A percentile compares a stretch with the other conserved stretches of the same genome.
phyloP scores from a whole-genome alignment of 331 rosid species.

The Malus hybrid region DNA sequence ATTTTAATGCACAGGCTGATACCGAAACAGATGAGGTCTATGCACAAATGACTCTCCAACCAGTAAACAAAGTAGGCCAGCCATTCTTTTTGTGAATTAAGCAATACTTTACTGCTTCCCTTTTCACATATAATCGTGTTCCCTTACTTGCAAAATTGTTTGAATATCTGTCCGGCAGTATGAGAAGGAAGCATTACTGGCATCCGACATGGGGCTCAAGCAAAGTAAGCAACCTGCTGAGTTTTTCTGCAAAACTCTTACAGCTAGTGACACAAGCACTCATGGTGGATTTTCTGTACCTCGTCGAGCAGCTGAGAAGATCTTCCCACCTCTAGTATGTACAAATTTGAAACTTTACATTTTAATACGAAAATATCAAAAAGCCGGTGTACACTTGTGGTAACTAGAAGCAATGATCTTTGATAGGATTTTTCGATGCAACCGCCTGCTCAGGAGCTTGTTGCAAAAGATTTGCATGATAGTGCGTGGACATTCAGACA shows the following conservation, averaged over 20 bases:
- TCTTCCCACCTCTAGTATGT: constrained; percentile 82
- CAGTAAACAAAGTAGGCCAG: constrained; percentile 93
- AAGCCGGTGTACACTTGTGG: constrained; percentile 7
- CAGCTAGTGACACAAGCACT: constrained; percentile 98
- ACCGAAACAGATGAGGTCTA: constrained; percentile 95
- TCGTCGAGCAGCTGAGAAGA: constrained; percentile 97
- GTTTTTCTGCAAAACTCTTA: constrained; percentile 95
- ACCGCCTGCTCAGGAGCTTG: constrained; percentile 95
- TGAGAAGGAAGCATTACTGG: constrained; percentile 84
- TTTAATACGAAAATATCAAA: background rate
- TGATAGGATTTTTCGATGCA: constrained; percentile 89
- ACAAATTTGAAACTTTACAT: background rate
- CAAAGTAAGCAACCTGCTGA: constrained; percentile 88
- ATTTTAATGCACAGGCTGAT: constrained; percentile 66
- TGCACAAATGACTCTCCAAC: constrained; percentile 99
- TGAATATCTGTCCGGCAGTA: constrained; percentile 41
- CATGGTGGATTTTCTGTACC: constrained; percentile 99
- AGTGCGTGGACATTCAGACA: constrained; percentile 91
- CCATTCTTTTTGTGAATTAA: constrained; percentile 34
- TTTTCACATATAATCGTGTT: constrained; percentile 16
- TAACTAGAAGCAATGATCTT: constrained; percentile 21
- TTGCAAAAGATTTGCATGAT: constrained; percentile 92
- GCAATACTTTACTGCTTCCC: background rate
- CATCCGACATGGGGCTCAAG: constrained; percentile 91
- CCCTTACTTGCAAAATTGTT: constrained; percentile 17